These are phyloP conservation scores for Acacia acuminata DNA, from an alignment of 306 rosid genomes.

Conservation along the genomic window DNA sequence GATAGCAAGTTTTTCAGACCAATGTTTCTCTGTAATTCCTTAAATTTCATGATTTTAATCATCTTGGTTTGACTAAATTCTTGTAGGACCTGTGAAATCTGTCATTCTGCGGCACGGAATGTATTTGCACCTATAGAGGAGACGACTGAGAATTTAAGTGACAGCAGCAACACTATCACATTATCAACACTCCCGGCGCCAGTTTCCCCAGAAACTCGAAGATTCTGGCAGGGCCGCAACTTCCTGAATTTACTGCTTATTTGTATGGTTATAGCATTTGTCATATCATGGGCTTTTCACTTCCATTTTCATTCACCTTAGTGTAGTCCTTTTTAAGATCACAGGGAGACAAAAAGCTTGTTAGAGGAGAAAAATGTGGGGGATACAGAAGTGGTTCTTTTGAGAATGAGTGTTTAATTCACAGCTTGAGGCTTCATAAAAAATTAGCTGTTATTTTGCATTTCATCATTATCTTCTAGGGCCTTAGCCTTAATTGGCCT, in stretches of 20 bases:
- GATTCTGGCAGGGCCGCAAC: conserved; percentile 95
- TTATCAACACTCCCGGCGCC: conserved; percentile 46
- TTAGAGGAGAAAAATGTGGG: not conserved
- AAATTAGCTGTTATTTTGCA: conserved; percentile 29
- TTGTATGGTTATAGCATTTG: conserved; percentile 93
- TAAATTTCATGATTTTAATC: not conserved
- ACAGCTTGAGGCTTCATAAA: conserved; percentile 30
- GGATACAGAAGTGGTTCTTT: not conserved
- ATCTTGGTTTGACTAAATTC: conserved; percentile 29
- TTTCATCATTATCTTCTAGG: conserved; percentile 29
- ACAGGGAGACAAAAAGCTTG: conserved; percentile 21
- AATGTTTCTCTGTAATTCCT: not conserved
- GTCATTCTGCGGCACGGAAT: conserved; percentile 79
- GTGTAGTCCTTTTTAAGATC: conserved; percentile 3
- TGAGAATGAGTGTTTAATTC: conserved; percentile 11
- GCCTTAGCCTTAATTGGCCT: conserved; percentile 35
- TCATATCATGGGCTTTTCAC: conserved; percentile 95
- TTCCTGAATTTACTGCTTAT: conserved; percentile 91
- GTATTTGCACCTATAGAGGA: conserved; percentile 67
- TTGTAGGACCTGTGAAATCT: conserved; percentile 89
- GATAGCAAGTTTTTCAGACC: conserved; percentile 1
- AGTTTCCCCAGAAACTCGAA: conserved; percentile 54
- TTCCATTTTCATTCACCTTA: conserved; percentile 70
- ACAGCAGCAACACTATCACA: conserved; percentile 45
- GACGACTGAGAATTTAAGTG: conserved; percentile 51